Percentiles rank a stretch among this genome's conserved stretches.
Evolutionary conservation across 2,329 filamentous ascomycete species (phyloP).

Genomic region (Apiospora phragmitis): DNA sequence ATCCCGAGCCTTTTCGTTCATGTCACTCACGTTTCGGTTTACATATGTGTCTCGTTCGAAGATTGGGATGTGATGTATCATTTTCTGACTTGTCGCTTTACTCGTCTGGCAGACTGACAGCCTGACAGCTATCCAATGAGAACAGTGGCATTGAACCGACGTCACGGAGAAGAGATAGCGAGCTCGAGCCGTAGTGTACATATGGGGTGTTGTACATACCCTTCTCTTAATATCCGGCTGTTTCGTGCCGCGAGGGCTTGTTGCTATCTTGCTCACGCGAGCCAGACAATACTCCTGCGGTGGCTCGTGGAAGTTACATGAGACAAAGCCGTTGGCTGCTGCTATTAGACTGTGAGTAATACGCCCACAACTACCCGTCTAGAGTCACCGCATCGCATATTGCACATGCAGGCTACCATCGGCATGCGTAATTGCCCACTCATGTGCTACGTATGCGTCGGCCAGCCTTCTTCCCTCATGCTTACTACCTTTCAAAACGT

Average conservation of each 20-base stretch:
- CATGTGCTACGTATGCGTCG: background rate
- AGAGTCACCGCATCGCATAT: background rate
- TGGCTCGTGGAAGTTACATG: background rate
- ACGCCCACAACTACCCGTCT: background rate
- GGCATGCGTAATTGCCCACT: background rate
- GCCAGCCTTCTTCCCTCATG: background rate
- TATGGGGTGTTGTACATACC: no score
- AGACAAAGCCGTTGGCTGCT: background rate
- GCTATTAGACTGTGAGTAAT: background rate
- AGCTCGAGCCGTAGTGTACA: background rate
- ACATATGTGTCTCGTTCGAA: background rate
- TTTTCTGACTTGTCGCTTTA: background rate
- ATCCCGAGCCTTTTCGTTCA: background rate
- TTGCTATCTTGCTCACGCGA: background rate
- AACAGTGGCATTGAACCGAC: background rate
- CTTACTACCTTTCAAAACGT: background rate
- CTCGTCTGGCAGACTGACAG: background rate
- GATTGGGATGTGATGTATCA: background rate
- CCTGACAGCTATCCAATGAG: background rate
- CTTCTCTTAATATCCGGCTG: no score
- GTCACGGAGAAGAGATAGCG: background rate
- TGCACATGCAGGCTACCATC: background rate
- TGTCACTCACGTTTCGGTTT: background rate
- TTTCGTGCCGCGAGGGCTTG: background rate
- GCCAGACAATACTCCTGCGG: background rate